Conservation (phyloP, 306 rosid species). For the Casuarina equisetifolia region DNA sequence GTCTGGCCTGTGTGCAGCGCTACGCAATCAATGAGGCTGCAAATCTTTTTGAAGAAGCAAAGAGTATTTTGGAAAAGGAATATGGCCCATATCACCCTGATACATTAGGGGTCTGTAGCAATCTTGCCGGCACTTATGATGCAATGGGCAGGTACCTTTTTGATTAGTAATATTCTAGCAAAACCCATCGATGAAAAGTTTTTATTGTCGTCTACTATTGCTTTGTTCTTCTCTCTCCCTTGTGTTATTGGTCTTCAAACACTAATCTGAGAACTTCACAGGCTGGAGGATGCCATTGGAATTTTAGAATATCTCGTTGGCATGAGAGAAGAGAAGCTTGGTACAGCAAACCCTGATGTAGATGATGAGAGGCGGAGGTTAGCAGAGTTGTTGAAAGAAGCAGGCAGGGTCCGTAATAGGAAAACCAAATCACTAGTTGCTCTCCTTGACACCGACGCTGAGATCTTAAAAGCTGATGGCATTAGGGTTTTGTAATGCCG, state of each 20-base stretch:
- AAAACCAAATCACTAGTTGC: conserved; percentile 62
- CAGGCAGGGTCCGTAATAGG: conserved; percentile 63
- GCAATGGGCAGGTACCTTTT: conserved; percentile 89
- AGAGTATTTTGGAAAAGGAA: conserved; percentile 67
- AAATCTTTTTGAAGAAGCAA: conserved; percentile 82
- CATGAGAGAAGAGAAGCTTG: conserved; percentile 89
- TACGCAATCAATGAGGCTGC: conserved; percentile 84
- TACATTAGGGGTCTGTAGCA: conserved; percentile 82
- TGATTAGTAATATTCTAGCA: conserved; percentile 3
- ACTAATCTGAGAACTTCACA: conserved; percentile 20
- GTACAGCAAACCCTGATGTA: conserved; percentile 81
- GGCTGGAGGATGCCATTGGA: conserved; percentile 82
- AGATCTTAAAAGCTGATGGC: conserved; percentile 32
- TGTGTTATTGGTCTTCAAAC: conserved; percentile 17
- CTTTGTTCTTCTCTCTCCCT: neutral
- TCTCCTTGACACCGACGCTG: conserved; percentile 55
- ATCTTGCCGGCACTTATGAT: conserved; percentile 83
- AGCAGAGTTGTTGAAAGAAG: conserved; percentile 72
- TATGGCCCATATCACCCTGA: conserved; percentile 76
- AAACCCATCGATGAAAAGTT: neutral
- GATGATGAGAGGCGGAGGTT: conserved; percentile 79
- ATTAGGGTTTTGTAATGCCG: conserved; percentile 48
- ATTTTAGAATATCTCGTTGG: conserved; percentile 73
- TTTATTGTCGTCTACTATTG: neutral
- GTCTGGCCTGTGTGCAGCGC: conserved; percentile 76